Percentiles rank a stretch among this genome's conserved stretches.
Evolutionary conservation across 2,329 filamentous ascomycete genomes (phyloP).

Genomic region (Paraphoma sp.): DNA sequence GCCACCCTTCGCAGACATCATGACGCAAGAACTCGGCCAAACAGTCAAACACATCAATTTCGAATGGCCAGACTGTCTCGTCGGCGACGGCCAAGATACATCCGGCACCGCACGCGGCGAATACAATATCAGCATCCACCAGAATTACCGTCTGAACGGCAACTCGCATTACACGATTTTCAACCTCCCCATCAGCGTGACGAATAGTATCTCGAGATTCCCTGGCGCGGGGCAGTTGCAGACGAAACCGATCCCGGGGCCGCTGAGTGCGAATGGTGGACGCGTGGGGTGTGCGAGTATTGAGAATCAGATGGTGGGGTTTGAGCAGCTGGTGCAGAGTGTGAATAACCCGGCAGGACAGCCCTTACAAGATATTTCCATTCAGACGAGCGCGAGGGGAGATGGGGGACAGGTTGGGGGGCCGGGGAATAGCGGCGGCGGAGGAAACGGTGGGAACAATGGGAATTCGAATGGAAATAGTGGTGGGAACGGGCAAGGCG

Average conservation of each 20-base stretch:
- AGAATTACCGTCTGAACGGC: slow-evolving; percentile 71
- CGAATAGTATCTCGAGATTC: slow-evolving; percentile 64
- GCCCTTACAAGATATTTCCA: slow-evolving; percentile 35
- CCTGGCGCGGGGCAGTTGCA: slow-evolving; percentile 39
- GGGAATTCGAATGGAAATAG: background rate
- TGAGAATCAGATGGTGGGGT: slow-evolving; percentile 35
- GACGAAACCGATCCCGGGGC: slow-evolving; percentile 41
- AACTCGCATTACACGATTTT: slow-evolving; percentile 73
- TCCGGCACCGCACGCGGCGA: slow-evolving; percentile 61
- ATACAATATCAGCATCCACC: slow-evolving; percentile 76
- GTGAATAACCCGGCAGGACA: slow-evolving; percentile 43
- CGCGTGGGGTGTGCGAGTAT: slow-evolving; percentile 38
- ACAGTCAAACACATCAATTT: slow-evolving; percentile 78
- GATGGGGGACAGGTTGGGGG: slow-evolving; percentile 39
- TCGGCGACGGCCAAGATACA: slow-evolving; percentile 61
- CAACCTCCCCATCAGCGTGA: slow-evolving; percentile 72
- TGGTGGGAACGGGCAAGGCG: background rate
- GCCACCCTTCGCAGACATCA: slow-evolving; percentile 66
- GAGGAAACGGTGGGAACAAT: background rate
- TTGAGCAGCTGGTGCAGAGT: slow-evolving; percentile 30
- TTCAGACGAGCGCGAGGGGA: slow-evolving; percentile 30
- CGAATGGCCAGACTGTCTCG: slow-evolving; percentile 73
- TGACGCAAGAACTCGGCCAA: slow-evolving; percentile 68
- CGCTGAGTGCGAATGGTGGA: slow-evolving; percentile 42
- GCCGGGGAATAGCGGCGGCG: slow-evolving; percentile 17